Evolutionary conservation across 1,284 basidiomycete genomes (phyloP).

Genomic region (Apiotrichum porosum): DNA sequence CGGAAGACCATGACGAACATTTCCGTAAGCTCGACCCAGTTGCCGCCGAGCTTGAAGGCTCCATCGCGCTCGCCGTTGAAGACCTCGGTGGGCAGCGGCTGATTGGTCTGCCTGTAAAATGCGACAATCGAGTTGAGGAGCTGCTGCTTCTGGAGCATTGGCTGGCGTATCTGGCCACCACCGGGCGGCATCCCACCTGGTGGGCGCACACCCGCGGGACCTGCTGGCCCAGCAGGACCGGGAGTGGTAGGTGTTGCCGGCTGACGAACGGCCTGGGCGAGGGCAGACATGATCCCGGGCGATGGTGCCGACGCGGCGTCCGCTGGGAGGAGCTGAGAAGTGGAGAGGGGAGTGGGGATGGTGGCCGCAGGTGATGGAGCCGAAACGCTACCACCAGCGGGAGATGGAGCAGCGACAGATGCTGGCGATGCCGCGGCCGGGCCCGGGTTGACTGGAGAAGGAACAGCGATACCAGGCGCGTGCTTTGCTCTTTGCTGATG

Average conservation of each 20-base stretch:
- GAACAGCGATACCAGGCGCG: not conserved
- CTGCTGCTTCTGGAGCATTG: conserved; percentile 19
- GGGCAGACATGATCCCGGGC: conserved; percentile 2
- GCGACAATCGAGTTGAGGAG: conserved; percentile 29
- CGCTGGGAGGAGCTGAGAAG: too few relatives aligned
- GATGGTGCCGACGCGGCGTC: conserved; percentile 4
- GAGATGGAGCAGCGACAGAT: conserved; percentile 7
- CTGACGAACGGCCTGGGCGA: not conserved
- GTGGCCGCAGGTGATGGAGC: conserved; percentile 4
- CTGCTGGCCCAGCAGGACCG: not conserved
- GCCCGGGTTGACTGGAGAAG: conserved; percentile 3
- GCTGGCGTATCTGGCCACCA: conserved; percentile 1
- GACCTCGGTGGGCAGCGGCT: conserved; percentile 28
- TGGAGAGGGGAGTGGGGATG: not conserved
- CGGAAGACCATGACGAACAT: conserved; percentile 36
- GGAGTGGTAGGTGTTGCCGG: conserved; percentile 1
- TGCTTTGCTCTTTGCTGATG: conserved; percentile 25
- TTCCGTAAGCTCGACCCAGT: conserved; percentile 37
- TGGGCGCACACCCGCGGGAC: not conserved
- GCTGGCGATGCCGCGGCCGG: conserved; percentile 1
- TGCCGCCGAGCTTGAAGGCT: conserved; percentile 30
- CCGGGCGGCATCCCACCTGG: not conserved
- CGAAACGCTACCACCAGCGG: conserved; percentile 1
- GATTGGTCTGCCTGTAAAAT: conserved; percentile 25
- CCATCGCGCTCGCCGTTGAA: conserved; percentile 39